Evolutionary conservation across 768 basidiomycete species (phyloP).

Genomic region (Calocybe cyanea): DNA sequence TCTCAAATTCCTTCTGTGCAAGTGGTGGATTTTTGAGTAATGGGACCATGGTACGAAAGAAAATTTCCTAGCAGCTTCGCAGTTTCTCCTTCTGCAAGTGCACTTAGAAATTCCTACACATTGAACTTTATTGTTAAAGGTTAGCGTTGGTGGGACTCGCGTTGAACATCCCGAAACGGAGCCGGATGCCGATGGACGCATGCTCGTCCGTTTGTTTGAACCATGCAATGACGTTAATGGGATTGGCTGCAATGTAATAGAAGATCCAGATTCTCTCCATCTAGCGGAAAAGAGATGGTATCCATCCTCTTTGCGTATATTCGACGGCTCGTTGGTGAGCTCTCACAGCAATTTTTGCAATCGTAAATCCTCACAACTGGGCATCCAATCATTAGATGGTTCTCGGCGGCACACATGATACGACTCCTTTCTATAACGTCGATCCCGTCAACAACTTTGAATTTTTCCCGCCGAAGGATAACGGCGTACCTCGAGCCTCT

Average conservation of each 20-base stretch:
- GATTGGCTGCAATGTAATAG: conserved; percentile 29
- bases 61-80: neutral
- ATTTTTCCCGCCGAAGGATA: conserved; percentile 37
- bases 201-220: conserved; percentile 24
- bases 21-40: conserved; percentile 4
- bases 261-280: conserved; percentile 28
- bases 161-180: conserved; percentile 20
- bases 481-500: conserved; percentile 19
- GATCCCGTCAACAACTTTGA: conserved; percentile 19
- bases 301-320: conserved; percentile 30
- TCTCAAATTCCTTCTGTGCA: neutral
- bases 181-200: conserved; percentile 22
- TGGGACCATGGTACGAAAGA: conserved; percentile 1
- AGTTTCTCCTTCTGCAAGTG: neutral
- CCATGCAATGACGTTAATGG: conserved; percentile 24
- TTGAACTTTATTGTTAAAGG: conserved; percentile 14
- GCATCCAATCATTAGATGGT: conserved; percentile 17
- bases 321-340: conserved; percentile 28
- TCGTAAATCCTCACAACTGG: too few relatives aligned
- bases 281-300: conserved; percentile 36
- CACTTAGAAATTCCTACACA: neutral
- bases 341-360: too few relatives aligned
- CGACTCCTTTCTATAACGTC: neutral
- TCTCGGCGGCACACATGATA: conserved; percentile 1
- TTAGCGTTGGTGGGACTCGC: conserved; percentile 25